These are phyloP conservation scores for Triglochin maritima DNA, from an alignment of 106 monocot species.

Conservation along the genomic window DNA sequence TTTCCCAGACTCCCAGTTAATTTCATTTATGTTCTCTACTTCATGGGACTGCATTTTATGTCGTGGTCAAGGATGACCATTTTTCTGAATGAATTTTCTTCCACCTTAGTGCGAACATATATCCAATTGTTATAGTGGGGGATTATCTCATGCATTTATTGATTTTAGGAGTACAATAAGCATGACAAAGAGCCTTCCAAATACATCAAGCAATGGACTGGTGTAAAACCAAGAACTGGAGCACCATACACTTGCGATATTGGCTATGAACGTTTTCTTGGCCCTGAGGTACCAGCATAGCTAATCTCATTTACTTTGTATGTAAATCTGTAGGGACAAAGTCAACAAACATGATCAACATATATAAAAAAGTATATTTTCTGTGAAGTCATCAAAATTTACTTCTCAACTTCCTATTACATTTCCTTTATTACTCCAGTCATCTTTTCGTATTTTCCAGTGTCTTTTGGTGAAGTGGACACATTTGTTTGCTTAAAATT, in stretches of 20 bases:
- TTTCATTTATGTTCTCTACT: too few relatives aligned
- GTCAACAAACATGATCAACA: too few relatives aligned
- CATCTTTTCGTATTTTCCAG: too few relatives aligned
- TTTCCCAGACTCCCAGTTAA: background rate
- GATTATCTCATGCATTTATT: background rate
- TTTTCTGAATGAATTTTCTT: background rate
- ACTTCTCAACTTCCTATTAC: too few relatives aligned
- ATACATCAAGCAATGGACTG: constrained; percentile 81
- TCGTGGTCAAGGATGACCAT: background rate
- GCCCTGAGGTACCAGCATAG: constrained; percentile 52
- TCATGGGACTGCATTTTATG: background rate
- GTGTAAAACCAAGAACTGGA: constrained; percentile 76
- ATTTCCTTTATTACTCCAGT: too few relatives aligned
- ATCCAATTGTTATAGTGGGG: background rate
- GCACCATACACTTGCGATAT: constrained; percentile 84
- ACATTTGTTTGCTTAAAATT: background rate
- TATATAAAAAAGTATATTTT: too few relatives aligned
- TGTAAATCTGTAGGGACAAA: too few relatives aligned
- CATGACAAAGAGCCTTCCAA: constrained; percentile 75
- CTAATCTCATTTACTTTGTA: too few relatives aligned
- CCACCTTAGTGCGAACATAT: background rate
- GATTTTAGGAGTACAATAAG: constrained; percentile 73
- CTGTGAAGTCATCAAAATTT: too few relatives aligned
- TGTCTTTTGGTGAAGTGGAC: too few relatives aligned
- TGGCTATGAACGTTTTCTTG: constrained; percentile 92